A percentile compares a stretch with the other conserved stretches of the same genome.
phyloP scores from a whole-genome alignment of 2,329 filamentous ascomycete genomes.

The Diatrype stigma region DNA sequence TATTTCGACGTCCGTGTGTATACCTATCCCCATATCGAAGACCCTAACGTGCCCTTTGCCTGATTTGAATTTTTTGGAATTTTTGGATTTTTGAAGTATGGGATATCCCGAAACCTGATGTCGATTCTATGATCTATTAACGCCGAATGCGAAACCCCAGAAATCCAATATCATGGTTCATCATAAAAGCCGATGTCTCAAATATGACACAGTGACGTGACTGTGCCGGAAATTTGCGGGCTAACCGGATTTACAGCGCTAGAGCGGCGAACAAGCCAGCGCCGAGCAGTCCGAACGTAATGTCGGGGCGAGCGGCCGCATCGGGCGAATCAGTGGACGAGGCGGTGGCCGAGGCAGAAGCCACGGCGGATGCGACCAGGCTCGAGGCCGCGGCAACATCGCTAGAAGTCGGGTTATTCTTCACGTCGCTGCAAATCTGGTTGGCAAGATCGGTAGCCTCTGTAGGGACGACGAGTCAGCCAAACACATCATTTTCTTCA shows the following conservation, averaged over 20 bases:
- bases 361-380: constrained; percentile 22
- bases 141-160: neutral
- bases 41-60: neutral
- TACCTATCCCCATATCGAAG: neutral
- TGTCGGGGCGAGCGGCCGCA: constrained; percentile 20
- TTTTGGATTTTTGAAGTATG: neutral
- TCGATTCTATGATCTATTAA: neutral
- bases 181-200: neutral
- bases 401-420: constrained; percentile 17
- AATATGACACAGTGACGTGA: neutral
- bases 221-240: too few species aligned
- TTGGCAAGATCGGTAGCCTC: constrained; percentile 16
- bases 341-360: constrained; percentile 14
- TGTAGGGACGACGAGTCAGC: constrained; percentile 9
- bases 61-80: neutral
- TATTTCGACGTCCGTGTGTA: too few species aligned
- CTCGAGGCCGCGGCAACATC: constrained; percentile 26
- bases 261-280: constrained; percentile 20
- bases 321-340: constrained; percentile 11
- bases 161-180: neutral
- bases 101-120: neutral
- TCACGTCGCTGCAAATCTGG: constrained; percentile 23
- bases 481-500: too few species aligned
- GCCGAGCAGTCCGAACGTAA: constrained; percentile 24
- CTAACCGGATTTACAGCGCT: constrained; percentile 14